These are phyloP conservation scores for Hydnomerulius pinastri DNA, from an alignment of 768 basidiomycete genomes.

Conservation along the genomic window DNA sequence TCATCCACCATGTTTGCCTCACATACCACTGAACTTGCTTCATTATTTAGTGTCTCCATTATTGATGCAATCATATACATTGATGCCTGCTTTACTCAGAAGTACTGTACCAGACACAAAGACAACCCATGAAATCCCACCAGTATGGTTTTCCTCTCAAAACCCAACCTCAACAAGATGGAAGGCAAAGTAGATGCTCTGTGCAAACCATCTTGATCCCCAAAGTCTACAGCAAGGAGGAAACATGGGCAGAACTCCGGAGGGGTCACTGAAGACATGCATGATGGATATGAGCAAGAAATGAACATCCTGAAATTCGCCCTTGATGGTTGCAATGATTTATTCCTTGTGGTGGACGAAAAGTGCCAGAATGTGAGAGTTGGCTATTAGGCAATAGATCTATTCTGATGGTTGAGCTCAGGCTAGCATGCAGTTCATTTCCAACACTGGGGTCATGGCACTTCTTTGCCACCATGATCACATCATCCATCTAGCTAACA, in stretches of 20 bases:
- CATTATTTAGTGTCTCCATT: slow-evolving; percentile 6
- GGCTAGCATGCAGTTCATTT: slow-evolving; percentile 20
- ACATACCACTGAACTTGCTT: no score
- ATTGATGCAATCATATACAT: slow-evolving; percentile 32
- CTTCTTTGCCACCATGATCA: slow-evolving; percentile 24
- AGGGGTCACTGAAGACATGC: not conserved
- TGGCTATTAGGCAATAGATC: not conserved
- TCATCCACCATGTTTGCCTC: no score
- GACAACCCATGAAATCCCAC: slow-evolving; percentile 16
- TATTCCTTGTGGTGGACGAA: slow-evolving; percentile 24
- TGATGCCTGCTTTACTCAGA: slow-evolving; percentile 39
- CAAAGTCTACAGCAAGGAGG: no score
- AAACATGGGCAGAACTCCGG: not conserved
- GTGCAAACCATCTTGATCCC: no score
- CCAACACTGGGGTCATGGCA: slow-evolving; percentile 24
- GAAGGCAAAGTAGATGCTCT: no score
- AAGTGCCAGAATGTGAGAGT: slow-evolving; percentile 5
- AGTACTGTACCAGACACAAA: slow-evolving; percentile 15
- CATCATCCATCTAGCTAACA: slow-evolving; percentile 17
- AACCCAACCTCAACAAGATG: no score
- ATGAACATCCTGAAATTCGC: slow-evolving; percentile 29
- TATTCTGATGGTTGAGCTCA: not conserved
- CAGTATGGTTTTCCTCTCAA: slow-evolving; percentile 18
- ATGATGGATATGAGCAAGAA: slow-evolving; percentile 19
- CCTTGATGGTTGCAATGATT: slow-evolving; percentile 33